phyloP scores from a whole-genome alignment of 2,329 filamentous ascomycete genomes.

The Fonsecaea monophora region DNA sequence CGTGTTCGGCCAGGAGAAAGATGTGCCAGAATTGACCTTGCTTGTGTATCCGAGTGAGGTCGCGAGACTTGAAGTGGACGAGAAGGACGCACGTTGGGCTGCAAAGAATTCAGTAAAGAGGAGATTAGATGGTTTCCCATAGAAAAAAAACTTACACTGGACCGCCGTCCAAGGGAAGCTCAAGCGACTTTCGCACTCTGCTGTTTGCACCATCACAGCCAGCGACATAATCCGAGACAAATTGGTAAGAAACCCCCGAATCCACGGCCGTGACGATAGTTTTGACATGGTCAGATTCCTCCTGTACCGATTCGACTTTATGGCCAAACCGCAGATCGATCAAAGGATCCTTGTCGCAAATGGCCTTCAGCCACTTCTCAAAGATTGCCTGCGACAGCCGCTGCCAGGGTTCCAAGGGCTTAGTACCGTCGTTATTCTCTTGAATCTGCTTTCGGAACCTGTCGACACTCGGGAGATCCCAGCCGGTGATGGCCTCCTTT shows the following conservation, averaged over 20 bases:
- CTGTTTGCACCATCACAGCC: slow-evolving; percentile 45
- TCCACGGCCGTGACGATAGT: slow-evolving; percentile 35
- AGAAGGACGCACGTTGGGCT: slow-evolving; percentile 40
- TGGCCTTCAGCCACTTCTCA: slow-evolving; percentile 45
- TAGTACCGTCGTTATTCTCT: slow-evolving; percentile 45
- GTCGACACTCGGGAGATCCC: slow-evolving; percentile 26
- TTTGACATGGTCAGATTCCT: slow-evolving; percentile 35
- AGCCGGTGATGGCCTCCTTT: slow-evolving; percentile 23
- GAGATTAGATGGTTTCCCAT: not conserved
- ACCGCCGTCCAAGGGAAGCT: slow-evolving; percentile 41
- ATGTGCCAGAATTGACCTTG: slow-evolving; percentile 46
- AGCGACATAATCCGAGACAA: slow-evolving; percentile 40
- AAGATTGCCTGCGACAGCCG: slow-evolving; percentile 46
- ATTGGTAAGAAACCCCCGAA: slow-evolving; percentile 27
- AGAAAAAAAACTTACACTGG: slow-evolving; percentile 39
- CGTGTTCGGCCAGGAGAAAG: slow-evolving; percentile 37
- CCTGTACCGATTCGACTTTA: slow-evolving; percentile 37
- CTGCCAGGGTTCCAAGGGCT: slow-evolving; percentile 45
- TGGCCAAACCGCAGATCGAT: slow-evolving; percentile 43
- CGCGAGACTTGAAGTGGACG: slow-evolving; percentile 45
- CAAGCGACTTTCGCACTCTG: slow-evolving; percentile 38
- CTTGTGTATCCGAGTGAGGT: slow-evolving; percentile 39
- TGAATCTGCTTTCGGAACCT: slow-evolving; percentile 37
- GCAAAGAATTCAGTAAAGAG: slow-evolving; percentile 8
- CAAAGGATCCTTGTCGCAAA: slow-evolving; percentile 38